Evolutionary conservation across 345 rosid species (phyloP).

Genomic region (Anastatica hierochuntica): DNA sequence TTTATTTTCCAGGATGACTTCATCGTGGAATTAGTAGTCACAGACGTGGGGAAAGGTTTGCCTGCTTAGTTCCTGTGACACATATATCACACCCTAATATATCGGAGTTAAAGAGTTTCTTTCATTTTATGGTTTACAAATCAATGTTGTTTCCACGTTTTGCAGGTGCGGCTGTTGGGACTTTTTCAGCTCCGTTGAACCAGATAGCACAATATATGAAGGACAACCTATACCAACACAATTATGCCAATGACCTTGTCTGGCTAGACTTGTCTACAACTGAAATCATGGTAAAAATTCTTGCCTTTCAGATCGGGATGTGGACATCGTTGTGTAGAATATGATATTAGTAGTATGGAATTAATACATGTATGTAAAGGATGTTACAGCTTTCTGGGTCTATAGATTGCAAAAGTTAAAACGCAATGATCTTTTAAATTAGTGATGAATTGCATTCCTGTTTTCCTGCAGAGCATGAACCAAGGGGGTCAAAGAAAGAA

Average conservation of each 20-base stretch:
- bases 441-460: slow-evolving; percentile 8
- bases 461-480: slow-evolving; percentile 35
- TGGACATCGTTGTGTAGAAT: background rate
- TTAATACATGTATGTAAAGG: slow-evolving; percentile 2
- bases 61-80: background rate
- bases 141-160: slow-evolving; percentile 11
- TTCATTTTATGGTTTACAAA: slow-evolving; percentile 4
- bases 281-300: slow-evolving; percentile 36
- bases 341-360: background rate
- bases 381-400: background rate
- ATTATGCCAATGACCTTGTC: slow-evolving; percentile 40
- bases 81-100: background rate
- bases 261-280: slow-evolving; percentile 62
- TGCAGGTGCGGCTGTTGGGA: slow-evolving; percentile 70
- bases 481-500: slow-evolving; percentile 30
- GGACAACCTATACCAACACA: slow-evolving; percentile 32
- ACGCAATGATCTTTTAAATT: background rate
- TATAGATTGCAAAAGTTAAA: background rate
- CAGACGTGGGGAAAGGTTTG: slow-evolving; percentile 67
- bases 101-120: background rate
- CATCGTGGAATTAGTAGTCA: slow-evolving; percentile 53
- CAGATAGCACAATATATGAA: slow-evolving; percentile 43
- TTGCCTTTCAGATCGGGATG: background rate
- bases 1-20: slow-evolving; percentile 48
- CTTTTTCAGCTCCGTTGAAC: slow-evolving; percentile 59